Percentiles rank a stretch among this genome's conserved stretches.
These are phyloP conservation scores for Trichoderma hamatum DNA, from an alignment of 2,329 filamentous ascomycete species.

Conservation along the genomic window DNA sequence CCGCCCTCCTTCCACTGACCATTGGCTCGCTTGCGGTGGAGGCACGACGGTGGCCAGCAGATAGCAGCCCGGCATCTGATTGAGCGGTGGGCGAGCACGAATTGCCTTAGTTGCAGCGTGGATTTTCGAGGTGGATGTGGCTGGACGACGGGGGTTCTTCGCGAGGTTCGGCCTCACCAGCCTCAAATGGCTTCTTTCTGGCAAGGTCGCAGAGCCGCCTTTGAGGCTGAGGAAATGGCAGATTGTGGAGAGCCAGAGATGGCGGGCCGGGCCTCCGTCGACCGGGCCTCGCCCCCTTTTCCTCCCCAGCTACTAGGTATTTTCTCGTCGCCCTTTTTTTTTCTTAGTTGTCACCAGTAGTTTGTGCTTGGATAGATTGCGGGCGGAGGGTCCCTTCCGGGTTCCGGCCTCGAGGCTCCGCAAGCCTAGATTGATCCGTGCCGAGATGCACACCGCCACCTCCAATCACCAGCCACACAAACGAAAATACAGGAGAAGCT, in stretches of 20 bases:
- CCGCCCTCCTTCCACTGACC: background rate
- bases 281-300: slow-evolving; percentile 4
- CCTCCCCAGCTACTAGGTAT: background rate
- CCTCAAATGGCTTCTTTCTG: background rate
- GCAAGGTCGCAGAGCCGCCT: slow-evolving; percentile 21
- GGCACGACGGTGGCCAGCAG: slow-evolving; percentile 19
- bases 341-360: background rate
- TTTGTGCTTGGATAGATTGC: background rate
- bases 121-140: background rate
- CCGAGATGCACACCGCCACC: slow-evolving; percentile 13
- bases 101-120: background rate
- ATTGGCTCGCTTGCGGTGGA: slow-evolving; percentile 25
- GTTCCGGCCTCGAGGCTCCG: slow-evolving; percentile 12
- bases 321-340: background rate
- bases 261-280: slow-evolving; percentile 22
- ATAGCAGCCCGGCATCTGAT: slow-evolving; percentile 10
- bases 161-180: background rate
- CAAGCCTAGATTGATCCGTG: slow-evolving; percentile 17
- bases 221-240: slow-evolving; percentile 6
- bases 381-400: slow-evolving; percentile 17
- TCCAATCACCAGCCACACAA: slow-evolving; percentile 6
- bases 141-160: slow-evolving; percentile 1
- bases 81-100: slow-evolving; percentile 19
- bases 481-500: background rate
- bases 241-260: slow-evolving; percentile 11